Conservation (phyloP, 805 yeast species). For the Starmerella gropengiesseri region DNA sequence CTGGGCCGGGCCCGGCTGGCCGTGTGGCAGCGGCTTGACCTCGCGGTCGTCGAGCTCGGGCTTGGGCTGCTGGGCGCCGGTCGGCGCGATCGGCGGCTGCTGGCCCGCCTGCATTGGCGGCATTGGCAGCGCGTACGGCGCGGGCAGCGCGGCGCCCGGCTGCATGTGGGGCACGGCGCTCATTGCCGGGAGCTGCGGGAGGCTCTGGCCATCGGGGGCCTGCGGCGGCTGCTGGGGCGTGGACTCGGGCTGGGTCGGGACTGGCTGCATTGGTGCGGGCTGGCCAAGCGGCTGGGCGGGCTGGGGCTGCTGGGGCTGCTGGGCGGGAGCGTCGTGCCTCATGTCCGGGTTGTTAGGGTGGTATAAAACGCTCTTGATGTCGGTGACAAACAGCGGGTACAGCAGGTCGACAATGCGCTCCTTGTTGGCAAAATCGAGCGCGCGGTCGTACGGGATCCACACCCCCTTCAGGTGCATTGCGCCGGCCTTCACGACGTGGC, state of each 20-base stretch:
- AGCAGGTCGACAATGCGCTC: constrained; percentile 61
- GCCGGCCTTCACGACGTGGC: constrained; percentile 77
- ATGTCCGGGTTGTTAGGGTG: constrained; percentile 25
- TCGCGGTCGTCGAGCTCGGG: constrained; percentile 4
- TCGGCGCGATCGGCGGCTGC: neutral
- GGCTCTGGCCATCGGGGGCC: constrained; percentile 2
- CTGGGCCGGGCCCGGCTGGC: constrained; percentile 6
- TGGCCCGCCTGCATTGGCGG: constrained; percentile 8
- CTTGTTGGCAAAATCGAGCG: constrained; percentile 67
- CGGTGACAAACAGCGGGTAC: constrained; percentile 62
- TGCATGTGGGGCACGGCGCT: constrained; percentile 3
- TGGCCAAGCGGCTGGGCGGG: constrained; percentile 9
- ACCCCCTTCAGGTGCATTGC: constrained; percentile 83
- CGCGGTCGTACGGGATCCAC: constrained; percentile 82
- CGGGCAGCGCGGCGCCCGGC: constrained; percentile 1
- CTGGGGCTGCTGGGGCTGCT: neutral
- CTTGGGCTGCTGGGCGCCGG: constrained; percentile 11
- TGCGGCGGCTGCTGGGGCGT: neutral
- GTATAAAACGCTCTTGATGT: constrained; percentile 42
- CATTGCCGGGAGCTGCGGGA: constrained; percentile 8
- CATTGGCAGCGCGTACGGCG: constrained; percentile 1
- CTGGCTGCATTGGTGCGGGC: constrained; percentile 21
- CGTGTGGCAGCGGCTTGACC: constrained; percentile 2
- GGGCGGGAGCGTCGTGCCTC: constrained; percentile 7
- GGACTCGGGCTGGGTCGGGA: constrained; percentile 4